A percentile compares a stretch with the other conserved stretches of the same genome.
phyloP scores from a whole-genome alignment of 306 rosid species.

The peach (Prunus persica) region DNA sequence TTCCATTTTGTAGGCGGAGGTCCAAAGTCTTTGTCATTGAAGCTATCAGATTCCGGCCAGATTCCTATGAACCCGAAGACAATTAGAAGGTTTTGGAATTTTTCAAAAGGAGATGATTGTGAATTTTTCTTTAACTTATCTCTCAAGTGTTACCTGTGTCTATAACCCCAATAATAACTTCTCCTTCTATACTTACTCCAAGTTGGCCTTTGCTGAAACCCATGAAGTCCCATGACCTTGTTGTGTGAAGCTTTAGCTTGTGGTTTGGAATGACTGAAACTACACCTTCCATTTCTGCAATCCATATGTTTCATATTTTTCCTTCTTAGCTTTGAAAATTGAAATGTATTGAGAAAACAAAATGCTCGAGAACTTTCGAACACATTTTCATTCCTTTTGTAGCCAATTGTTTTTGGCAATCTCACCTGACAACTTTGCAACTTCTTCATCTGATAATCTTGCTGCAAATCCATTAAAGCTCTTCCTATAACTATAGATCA shows the following conservation, averaged over 20 bases:
- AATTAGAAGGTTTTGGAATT: neutral
- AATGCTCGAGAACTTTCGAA: neutral
- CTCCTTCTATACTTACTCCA: conserved; percentile 9
- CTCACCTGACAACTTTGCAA: conserved; percentile 24
- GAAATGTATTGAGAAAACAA: neutral
- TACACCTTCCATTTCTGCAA: conserved; percentile 30
- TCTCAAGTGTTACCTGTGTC: conserved; percentile 20
- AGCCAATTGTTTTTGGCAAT: neutral
- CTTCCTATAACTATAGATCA: conserved; percentile 30
- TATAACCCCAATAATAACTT: conserved; percentile 27
- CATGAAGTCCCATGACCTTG: conserved; percentile 43
- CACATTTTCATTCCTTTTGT: neutral
- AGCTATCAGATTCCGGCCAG: conserved; percentile 41
- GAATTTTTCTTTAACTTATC: neutral
- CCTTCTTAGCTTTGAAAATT: neutral
- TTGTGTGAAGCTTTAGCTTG: conserved; percentile 33
- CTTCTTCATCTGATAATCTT: conserved; percentile 32
- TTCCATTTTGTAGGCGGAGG: conserved; percentile 40
- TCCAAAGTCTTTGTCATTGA: conserved; percentile 19
- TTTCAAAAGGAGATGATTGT: neutral
- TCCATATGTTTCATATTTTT: neutral
- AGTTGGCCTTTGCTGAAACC: conserved; percentile 13
- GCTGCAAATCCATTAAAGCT: conserved; percentile 42
- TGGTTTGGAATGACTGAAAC: conserved; percentile 34
- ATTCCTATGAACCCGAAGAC: conserved; percentile 17